phyloP scores from a whole-genome alignment of 768 basidiomycete genomes.

The Auricularia sp. region DNA sequence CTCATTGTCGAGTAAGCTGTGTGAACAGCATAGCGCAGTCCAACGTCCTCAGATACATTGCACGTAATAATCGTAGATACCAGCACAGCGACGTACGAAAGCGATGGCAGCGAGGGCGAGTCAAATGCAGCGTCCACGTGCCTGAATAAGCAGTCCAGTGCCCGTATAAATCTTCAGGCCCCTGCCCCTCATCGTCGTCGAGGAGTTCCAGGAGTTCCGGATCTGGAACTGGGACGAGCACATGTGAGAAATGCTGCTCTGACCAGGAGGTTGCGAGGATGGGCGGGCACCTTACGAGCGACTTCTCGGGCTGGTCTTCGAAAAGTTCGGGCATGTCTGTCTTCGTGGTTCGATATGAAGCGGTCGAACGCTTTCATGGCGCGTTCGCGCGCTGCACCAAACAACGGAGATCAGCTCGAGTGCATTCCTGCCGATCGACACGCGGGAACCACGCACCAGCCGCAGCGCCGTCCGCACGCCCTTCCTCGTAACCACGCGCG shows the following conservation, averaged over 20 bases:
- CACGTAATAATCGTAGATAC: background rate
- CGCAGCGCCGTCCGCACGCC: conserved; percentile 33
- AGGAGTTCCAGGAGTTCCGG: too few relatives aligned
- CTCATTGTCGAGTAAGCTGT: too few relatives aligned
- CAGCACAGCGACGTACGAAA: background rate
- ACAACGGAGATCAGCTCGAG: background rate
- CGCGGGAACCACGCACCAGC: conserved; percentile 15
- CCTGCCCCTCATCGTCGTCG: too few relatives aligned
- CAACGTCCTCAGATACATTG: too few relatives aligned
- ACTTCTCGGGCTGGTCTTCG: background rate
- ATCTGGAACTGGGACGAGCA: too few relatives aligned
- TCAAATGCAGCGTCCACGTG: background rate
- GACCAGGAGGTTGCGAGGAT: too few relatives aligned
- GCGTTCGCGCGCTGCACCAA: conserved; percentile 31
- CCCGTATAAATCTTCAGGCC: too few relatives aligned
- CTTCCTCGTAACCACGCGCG: conserved; percentile 24
- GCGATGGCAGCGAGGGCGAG: background rate
- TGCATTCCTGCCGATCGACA: background rate
- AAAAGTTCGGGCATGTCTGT: background rate
- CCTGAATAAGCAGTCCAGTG: too few relatives aligned
- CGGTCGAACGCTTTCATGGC: conserved; percentile 50
- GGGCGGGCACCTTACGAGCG: background rate
- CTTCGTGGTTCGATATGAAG: conserved; percentile 27
- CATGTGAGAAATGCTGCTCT: too few relatives aligned
- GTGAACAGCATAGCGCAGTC: too few relatives aligned